These are phyloP conservation scores for Tricholoma matsutake DNA, from an alignment of 768 basidiomycete genomes.

Conservation along the genomic window DNA sequence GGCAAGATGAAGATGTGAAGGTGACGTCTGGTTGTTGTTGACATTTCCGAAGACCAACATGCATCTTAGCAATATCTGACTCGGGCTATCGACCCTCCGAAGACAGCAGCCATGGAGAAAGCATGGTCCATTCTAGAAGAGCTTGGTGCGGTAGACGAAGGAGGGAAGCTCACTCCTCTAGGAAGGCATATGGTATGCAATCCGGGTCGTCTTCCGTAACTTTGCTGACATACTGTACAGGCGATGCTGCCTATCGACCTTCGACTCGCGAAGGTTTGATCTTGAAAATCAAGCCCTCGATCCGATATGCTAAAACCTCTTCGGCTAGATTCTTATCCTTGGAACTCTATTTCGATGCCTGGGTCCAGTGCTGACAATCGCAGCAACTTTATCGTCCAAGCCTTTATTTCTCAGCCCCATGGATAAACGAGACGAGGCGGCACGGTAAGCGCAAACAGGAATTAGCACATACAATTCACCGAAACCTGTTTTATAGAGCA, in stretches of 20 bases:
- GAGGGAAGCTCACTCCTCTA: conserved; percentile 71
- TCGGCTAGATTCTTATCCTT: conserved; percentile 78
- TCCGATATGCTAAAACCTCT: background rate
- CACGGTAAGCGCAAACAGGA: conserved; percentile 43
- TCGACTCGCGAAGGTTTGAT: conserved; percentile 72
- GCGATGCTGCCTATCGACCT: conserved; percentile 86
- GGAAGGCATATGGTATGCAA: conserved; percentile 70
- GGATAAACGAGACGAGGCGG: conserved; percentile 81
- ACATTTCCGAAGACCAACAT: conserved; percentile 13
- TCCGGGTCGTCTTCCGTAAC: background rate
- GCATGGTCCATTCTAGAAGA: conserved; percentile 74
- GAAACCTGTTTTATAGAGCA: conserved; percentile 47
- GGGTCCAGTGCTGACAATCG: conserved; percentile 77
- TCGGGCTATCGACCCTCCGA: conserved; percentile 83
- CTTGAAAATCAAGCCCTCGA: background rate
- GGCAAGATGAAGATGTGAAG: conserved; percentile 76
- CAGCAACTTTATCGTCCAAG: conserved; percentile 82
- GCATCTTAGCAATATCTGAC: conserved; percentile 52
- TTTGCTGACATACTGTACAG: conserved; percentile 33
- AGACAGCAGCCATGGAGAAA: conserved; percentile 67
- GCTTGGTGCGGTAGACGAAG: conserved; percentile 69
- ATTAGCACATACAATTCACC: background rate
- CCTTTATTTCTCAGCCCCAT: conserved; percentile 80
- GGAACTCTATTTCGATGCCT: conserved; percentile 82
- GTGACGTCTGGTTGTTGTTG: conserved; percentile 29